Evolutionary conservation across 2,329 filamentous ascomycete species (phyloP), one percentile per base, ranked within the genome.

Genomic region (Aspergillus eucalypticola): DNA sequence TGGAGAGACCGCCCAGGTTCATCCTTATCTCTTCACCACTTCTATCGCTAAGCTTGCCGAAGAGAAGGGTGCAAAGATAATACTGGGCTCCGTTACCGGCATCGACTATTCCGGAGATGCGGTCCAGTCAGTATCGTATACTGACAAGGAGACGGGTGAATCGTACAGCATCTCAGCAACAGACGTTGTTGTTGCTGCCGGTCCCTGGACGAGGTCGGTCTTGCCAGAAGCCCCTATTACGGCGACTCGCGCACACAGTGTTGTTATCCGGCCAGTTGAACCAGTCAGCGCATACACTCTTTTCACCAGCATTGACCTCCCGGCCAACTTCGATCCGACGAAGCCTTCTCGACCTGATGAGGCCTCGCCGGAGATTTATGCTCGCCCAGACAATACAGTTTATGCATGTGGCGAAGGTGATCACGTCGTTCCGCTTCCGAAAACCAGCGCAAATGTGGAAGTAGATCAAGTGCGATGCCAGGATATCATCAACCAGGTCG

Each of bases 341-440:
- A 78, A 79, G 82, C 69, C 78, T 77, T 68, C 85, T 84, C 76
- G 81, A 3, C 66, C 82, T 60, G 83, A 87, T 27, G 84, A 84
- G 17, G 91, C 92, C 11, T 88, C 91, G 25, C 95, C 95, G 0
- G 95, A 99, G 75, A 95, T 98, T 63, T 99, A 99, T 73, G 90
- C 95, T 0, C 85, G 95, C 3, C 93, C 93, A 0, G 90, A 92
- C 73, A 86, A 90, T 58, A 93, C 96, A 73, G 89, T 96, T 10
- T 99, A 99, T 75, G 93, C 92, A 0, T 99, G 95, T 72, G 95
- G 92, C 48, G 93, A 97, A 70, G 91, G 92, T 21, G 95, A 99
- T 72, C 84, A 84, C 1, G 75, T 82, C 3, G 83, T 91, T 0
- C 89, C 91, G 0, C 82, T 99, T 1, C 95, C 95, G 0, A 81